phyloP scores from a whole-genome alignment of 2,329 filamentous ascomycete species.

The Verticillium tricorpus region DNA sequence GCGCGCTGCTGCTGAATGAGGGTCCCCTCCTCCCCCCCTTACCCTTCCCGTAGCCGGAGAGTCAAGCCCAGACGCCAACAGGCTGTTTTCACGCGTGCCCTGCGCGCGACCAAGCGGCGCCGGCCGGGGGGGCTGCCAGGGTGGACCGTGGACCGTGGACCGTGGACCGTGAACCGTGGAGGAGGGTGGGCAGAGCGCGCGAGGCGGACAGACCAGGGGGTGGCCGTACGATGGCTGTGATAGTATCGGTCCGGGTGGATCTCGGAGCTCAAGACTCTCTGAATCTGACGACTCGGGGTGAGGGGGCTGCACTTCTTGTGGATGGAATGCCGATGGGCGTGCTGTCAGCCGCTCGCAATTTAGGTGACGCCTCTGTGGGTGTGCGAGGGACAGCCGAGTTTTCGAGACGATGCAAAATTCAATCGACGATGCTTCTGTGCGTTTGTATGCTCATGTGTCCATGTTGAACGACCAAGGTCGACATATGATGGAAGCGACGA shows the following conservation, averaged over 20 bases:
- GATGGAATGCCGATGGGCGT: neutral
- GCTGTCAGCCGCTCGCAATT: too few relatives aligned
- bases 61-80: conserved; percentile 3
- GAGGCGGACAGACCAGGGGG: neutral
- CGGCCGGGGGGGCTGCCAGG: conserved; percentile 10
- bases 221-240: neutral
- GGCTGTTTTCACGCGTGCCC: conserved; percentile 11
- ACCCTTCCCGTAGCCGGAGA: neutral
- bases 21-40: neutral
- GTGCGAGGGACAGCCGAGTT: too few relatives aligned
- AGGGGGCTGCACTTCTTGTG: neutral
- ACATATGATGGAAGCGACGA: too few relatives aligned
- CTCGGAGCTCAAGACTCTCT: neutral
- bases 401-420: too few relatives aligned
- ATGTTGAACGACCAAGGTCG: too few relatives aligned
- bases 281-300: too few relatives aligned
- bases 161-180: neutral
- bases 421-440: too few relatives aligned
- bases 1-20: conserved; percentile 1
- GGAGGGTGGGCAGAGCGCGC: neutral
- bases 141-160: neutral
- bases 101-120: neutral
- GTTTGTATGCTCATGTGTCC: too few relatives aligned
- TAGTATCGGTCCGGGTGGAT: neutral
- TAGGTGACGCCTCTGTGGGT: too few relatives aligned